Percentiles rank a stretch among this genome's conserved stretches.
Evolutionary conservation across 2,329 filamentous ascomycete genomes (phyloP).

Genomic region (Corinectria fuckeliana): DNA sequence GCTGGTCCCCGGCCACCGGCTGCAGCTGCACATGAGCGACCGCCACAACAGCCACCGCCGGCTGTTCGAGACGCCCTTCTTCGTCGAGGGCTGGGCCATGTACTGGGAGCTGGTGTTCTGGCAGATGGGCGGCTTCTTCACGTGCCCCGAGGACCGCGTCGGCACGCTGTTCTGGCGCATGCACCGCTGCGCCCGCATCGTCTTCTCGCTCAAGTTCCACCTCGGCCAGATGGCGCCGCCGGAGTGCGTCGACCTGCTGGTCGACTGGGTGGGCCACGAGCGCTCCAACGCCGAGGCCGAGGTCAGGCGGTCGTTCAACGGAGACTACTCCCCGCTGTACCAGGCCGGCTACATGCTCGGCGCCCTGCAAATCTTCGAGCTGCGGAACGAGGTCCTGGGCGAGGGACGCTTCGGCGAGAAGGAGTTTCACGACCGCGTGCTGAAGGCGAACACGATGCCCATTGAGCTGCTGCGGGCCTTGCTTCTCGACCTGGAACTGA

Average conservation of each 20-base stretch:
- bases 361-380: constrained; percentile 59
- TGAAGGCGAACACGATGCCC: constrained; percentile 60
- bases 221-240: constrained; percentile 59
- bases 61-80: constrained; percentile 64
- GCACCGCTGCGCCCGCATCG: constrained; percentile 65
- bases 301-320: constrained; percentile 62
- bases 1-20: constrained; percentile 64
- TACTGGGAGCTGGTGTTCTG: constrained; percentile 68
- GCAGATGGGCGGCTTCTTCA: constrained; percentile 58
- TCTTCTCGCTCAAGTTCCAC: constrained; percentile 65
- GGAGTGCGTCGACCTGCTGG: constrained; percentile 63
- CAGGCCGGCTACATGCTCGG: constrained; percentile 67
- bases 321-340: constrained; percentile 63
- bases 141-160: constrained; percentile 57
- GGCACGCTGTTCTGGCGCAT: constrained; percentile 69
- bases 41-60: constrained; percentile 56
- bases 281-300: constrained; percentile 65
- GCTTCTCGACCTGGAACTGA: constrained; percentile 49
- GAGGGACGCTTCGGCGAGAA: constrained; percentile 53
- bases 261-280: constrained; percentile 64
- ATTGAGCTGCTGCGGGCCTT: constrained; percentile 60
- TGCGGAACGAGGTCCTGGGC: constrained; percentile 57
- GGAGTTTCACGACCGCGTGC: constrained; percentile 60
- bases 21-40: constrained; percentile 57
- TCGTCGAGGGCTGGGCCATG: constrained; percentile 66